Evolutionary conservation across 2,329 filamentous ascomycete species (phyloP).

Genomic region (Corinectria fuckeliana): DNA sequence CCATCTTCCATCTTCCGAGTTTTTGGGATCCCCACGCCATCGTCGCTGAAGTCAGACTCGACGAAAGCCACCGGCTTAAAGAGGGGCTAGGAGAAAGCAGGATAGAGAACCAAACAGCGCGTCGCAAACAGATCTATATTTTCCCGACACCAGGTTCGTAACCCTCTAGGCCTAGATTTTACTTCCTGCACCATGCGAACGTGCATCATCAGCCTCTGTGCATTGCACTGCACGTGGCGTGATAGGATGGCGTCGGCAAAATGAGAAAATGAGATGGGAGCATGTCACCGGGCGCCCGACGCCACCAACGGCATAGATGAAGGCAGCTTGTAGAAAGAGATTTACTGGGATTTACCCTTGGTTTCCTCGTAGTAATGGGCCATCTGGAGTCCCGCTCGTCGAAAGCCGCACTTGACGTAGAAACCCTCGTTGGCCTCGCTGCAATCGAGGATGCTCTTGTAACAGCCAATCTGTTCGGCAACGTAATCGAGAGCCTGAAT

Average conservation of each 20-base stretch:
- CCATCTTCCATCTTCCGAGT: neutral
- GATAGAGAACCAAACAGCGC: neutral
- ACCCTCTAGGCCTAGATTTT: slow-evolving; percentile 37
- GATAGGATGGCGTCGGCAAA: slow-evolving; percentile 17
- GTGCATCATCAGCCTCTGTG: slow-evolving; percentile 37
- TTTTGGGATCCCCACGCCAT: neutral
- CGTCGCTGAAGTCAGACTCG: neutral
- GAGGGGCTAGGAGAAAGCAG: neutral
- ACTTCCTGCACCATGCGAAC: slow-evolving; percentile 38
- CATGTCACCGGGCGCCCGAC: neutral
- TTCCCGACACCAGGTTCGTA: slow-evolving; percentile 20
- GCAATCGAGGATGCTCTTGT: slow-evolving; percentile 97
- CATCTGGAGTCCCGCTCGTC: slow-evolving; percentile 93
- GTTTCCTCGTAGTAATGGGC: slow-evolving; percentile 83
- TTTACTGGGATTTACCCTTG: slow-evolving; percentile 53
- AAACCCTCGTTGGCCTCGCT: slow-evolving; percentile 96
- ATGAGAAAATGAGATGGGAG: slow-evolving; percentile 17
- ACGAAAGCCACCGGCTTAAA: neutral
- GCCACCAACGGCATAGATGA: neutral
- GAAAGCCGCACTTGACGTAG: slow-evolving; percentile 97
- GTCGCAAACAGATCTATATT: slow-evolving; percentile 27
- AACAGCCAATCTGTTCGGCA: slow-evolving; percentile 88
- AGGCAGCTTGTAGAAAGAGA: slow-evolving; percentile 18
- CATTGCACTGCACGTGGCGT: slow-evolving; percentile 23
- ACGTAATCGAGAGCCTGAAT: slow-evolving; percentile 94